Evolutionary conservation across 2,329 filamentous ascomycete genomes (phyloP).

Genomic region (Clonostachys chloroleuca): DNA sequence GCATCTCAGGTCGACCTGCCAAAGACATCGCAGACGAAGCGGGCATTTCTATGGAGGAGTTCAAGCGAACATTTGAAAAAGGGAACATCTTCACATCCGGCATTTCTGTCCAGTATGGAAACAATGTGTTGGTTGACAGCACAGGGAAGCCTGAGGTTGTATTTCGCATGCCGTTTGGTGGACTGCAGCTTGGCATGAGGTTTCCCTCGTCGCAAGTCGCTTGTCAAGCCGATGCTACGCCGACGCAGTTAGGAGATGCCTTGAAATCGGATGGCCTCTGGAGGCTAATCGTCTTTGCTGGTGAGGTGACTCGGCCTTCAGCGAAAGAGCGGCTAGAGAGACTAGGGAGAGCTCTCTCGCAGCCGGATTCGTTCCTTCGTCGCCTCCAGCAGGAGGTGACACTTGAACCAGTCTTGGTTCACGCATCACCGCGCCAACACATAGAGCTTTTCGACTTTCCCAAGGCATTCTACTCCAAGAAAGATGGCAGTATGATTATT

Average conservation of each 20-base stretch:
- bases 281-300: slow-evolving; percentile 57
- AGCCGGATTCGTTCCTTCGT: slow-evolving; percentile 6
- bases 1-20: slow-evolving; percentile 47
- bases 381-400: slow-evolving; percentile 15
- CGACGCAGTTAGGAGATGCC: no score
- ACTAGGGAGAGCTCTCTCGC: slow-evolving; percentile 38
- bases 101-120: slow-evolving; percentile 52
- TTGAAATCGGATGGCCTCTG: slow-evolving; percentile 59
- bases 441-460: slow-evolving; percentile 49
- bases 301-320: slow-evolving; percentile 39
- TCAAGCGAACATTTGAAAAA: slow-evolving; percentile 56
- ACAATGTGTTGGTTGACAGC: slow-evolving; percentile 50
- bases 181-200: no score
- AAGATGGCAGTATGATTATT: slow-evolving; percentile 46
- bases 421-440: slow-evolving; percentile 43
- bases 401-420: slow-evolving; percentile 59
- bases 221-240: no score
- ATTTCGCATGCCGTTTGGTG: no score
- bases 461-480: slow-evolving; percentile 39
- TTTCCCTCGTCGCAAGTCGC: no score
- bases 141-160: no score
- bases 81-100: slow-evolving; percentile 57
- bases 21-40: slow-evolving; percentile 56
- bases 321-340: slow-evolving; percentile 38
- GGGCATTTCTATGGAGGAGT: slow-evolving; percentile 58